Conservation (phyloP, 2,329 filamentous ascomycete genomes). For the Arthroderma sp. region DNA sequence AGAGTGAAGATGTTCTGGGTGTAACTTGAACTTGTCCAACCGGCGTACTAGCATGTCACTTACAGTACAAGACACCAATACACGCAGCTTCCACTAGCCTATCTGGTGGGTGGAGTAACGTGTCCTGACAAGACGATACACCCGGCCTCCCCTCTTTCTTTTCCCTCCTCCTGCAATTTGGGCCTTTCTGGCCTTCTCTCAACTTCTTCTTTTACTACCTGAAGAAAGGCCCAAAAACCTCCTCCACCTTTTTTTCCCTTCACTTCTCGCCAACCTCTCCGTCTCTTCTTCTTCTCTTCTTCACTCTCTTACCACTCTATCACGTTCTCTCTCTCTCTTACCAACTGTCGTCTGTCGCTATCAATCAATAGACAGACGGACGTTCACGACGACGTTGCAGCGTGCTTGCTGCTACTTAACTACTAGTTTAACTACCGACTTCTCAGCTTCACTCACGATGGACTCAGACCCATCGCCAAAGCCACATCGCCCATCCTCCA, state of each 20-base stretch:
- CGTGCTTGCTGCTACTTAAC: too few relatives aligned
- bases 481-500: not conserved
- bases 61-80: not conserved
- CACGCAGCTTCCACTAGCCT: not conserved
- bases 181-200: not conserved
- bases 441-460: not conserved
- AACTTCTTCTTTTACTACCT: not conserved
- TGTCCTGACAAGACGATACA: conserved; percentile 1
- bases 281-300: not conserved
- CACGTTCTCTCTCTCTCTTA: not conserved
- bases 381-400: too few relatives aligned
- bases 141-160: not conserved
- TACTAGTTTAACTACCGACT: not conserved
- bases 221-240: too few relatives aligned
- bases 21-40: not conserved
- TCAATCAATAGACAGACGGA: not conserved
- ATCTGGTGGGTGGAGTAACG: not conserved
- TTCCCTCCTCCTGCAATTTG: not conserved
- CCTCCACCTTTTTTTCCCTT: not conserved
- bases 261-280: not conserved
- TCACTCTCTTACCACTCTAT: not conserved
- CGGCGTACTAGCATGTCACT: not conserved
- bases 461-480: not conserved
- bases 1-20: not conserved
- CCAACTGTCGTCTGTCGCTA: not conserved